phyloP scores from a whole-genome alignment of 1,284 basidiomycete species.

The Leucoagaricus sp. region DNA sequence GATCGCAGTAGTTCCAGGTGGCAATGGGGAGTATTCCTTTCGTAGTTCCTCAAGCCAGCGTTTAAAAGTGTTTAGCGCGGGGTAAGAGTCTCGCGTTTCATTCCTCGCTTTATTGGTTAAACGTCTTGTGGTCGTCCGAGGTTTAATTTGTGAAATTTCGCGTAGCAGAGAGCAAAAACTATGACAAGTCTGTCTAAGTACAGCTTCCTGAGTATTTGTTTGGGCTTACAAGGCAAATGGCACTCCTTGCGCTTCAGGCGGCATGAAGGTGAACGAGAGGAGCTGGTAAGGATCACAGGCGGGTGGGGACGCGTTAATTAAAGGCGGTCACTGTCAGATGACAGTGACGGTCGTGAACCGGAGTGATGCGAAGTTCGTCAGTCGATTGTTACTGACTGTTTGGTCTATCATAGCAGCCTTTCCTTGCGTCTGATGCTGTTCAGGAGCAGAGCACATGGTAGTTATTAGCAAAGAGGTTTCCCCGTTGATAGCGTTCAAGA shows the following conservation, averaged over 20 bases:
- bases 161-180: conserved; percentile 26
- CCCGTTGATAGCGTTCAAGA: conserved; percentile 6
- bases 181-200: conserved; percentile 3
- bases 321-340: background rate
- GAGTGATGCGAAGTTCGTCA: background rate
- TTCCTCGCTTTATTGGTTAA: conserved; percentile 14
- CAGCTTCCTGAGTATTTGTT: background rate
- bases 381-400: no score
- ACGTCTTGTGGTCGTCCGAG: conserved; percentile 14
- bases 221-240: conserved; percentile 46
- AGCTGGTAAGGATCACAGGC: background rate
- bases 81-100: conserved; percentile 26
- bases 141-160: conserved; percentile 23
- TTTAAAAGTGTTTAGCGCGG: conserved; percentile 41
- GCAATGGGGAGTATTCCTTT: conserved; percentile 44
- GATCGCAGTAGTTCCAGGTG: conserved; percentile 46
- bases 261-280: background rate
- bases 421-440: no score
- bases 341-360: background rate
- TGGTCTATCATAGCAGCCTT: no score
- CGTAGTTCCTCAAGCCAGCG: conserved; percentile 51
- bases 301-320: background rate
- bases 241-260: conserved; percentile 18
- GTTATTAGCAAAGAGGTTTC: conserved; percentile 1
- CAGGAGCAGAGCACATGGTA: background rate